Conservation (phyloP, 345 rosid species). For the Gossypium raimondii region DNA sequence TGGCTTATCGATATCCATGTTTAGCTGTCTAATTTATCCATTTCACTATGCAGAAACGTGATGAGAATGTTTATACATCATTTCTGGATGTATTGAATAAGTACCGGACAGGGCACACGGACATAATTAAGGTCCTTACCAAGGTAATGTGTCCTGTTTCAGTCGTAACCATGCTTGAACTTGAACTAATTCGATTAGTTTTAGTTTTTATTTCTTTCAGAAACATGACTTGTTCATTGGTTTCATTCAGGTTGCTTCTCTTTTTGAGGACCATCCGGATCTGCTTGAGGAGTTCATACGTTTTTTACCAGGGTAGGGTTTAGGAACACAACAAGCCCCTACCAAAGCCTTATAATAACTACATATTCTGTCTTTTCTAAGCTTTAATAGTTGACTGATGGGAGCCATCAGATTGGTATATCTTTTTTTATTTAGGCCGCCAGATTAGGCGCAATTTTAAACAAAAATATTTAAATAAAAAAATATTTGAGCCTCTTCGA, state of each 20-base stretch:
- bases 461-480: no score
- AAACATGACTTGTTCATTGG: slow-evolving; percentile 6
- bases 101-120: slow-evolving; percentile 85
- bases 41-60: slow-evolving; percentile 64
- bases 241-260: slow-evolving; percentile 57
- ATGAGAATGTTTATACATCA: slow-evolving; percentile 79
- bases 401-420: no score
- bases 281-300: slow-evolving; percentile 81
- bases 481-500: no score
- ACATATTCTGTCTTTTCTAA: no score
- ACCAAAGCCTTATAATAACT: no score
- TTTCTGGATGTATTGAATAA: slow-evolving; percentile 79
- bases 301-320: slow-evolving; percentile 45
- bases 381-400: no score
- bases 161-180: no score
- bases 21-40: slow-evolving; percentile 5
- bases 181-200: no score
- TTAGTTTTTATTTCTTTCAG: no score
- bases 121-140: slow-evolving; percentile 76
- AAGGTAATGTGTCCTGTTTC: slow-evolving; percentile 48
- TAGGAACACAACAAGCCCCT: no score
- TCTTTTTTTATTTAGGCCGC: no score
- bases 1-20: slow-evolving; percentile 5
- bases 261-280: slow-evolving; percentile 78
- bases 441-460: no score